Base-by-base conservation (phyloP, 1,139 yeast genomes). In the Taphrina confusa region DNA sequence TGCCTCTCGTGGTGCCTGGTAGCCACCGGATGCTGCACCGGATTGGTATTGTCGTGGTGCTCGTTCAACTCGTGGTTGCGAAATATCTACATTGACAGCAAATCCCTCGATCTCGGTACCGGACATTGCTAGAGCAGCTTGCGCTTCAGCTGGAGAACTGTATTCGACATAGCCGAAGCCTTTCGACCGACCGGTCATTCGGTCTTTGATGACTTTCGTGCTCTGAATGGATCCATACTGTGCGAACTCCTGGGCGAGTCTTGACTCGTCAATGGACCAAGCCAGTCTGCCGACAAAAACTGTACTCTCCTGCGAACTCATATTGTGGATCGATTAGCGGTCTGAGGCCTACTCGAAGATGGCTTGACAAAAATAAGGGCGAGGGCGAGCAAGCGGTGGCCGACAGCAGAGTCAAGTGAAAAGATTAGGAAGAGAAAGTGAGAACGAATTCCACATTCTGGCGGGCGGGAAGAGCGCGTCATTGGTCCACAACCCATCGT, bases 101-200 rank as follows among this genome's bases (percentile, higher is more conserved):
- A 97, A 87, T 69, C 98, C 97, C 70, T 92, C 97, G 68, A 92
- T 84, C 78, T 91, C 97, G 72, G 80, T 82, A 71, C 96, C 97
- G 77, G 90, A 95, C 82, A 80, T 81, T 16, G 58, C 51, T 66
- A 92, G 77, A 14, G 97, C 97, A 76, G 85, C 85, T 74, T 88
- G 91, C 66, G 97, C 98, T 64, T 78, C 80, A 44, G 82, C 80
- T 70, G 82, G 82, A 69, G 80, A 75, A 69, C 83, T 88, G 72
- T 92, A 92, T 74, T 92, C 97, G 74, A 92, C 96, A 77, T 92
- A 92, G 71, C 98, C 98, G 50, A 65, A 65, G 36, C 98, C 98
- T 81, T 92, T 85, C 61, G 96, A 88, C 77, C 88, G 87, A 69
- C 96, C 96, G 62, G 94, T 80, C 67, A 84, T 86, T 78, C 94